Base-by-base conservation (phyloP, 2,329 filamentous ascomycete genomes). In the Trichoderma afroharzianum region DNA sequence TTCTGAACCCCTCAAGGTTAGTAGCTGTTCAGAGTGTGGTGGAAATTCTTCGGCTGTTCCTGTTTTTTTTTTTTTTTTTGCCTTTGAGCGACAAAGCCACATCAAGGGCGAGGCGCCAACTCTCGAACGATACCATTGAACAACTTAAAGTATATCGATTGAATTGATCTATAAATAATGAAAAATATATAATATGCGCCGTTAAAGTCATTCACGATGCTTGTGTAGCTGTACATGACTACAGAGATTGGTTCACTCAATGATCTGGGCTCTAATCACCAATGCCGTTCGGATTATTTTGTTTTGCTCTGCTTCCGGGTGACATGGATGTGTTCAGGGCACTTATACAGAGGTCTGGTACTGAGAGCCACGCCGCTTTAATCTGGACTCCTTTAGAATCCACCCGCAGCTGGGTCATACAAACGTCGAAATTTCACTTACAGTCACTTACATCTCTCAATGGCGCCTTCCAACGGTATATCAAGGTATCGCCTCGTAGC, bases 1-100 rank as follows among this genome's bases (percentile, higher is more conserved):
- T 62, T 66, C n/a, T 72, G 74, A 73, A 71, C 73, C 74, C 74
- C 71, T 74, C 72, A 74, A 72, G 74, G 72, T 74, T 59, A 59
- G 57, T 59, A 63, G 73, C 63, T 71, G 30, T 28, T 15, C 53
- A 68, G 58, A 43, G 55, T 30, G 71, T 71, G 63, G 70, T 73
- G 75, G 74, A 33, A 64, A 70, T 73, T 73, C 74, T 71, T 75
- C 75, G 75, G 74, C 71, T 64, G 59, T 64, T 64, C 33, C 28
- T 43, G 6, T 26, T 68, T 53, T 59, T 11, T n/a, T 36, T 33
- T 63, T 43, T 53, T n/a, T n/a, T n/a, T 62, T 24, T 33, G 1
- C 47, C n/a, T n/a, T 18, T 21, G 61, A 39, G 28, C 28, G 24
- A 63, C 26, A 26, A 59, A 47, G 61, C 53, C 58, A 36, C 32